These are phyloP conservation scores for Penicillium sp. DNA, from an alignment of 2,329 filamentous ascomycete genomes.

Conservation along the genomic window DNA sequence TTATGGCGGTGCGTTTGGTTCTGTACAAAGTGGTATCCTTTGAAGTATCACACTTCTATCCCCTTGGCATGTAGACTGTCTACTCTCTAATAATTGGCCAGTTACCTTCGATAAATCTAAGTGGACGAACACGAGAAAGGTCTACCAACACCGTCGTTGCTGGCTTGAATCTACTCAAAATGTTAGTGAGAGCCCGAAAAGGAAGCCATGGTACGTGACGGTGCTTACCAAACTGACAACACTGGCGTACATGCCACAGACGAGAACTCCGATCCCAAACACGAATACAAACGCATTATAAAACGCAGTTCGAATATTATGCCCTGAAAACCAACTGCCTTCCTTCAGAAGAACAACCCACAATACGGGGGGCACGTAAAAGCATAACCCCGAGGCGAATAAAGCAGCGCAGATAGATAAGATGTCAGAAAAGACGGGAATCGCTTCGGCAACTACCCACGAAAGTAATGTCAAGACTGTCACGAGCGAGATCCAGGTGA, in stretches of 20 bases:
- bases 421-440: slow-evolving; percentile 21
- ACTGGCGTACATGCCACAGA: slow-evolving; percentile 19
- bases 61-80: background rate
- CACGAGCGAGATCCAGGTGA: slow-evolving; percentile 18
- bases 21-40: no score
- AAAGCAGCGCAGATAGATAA: slow-evolving; percentile 14
- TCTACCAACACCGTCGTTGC: slow-evolving; percentile 2
- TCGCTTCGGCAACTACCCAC: slow-evolving; percentile 22
- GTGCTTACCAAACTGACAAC: slow-evolving; percentile 17
- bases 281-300: slow-evolving; percentile 16
- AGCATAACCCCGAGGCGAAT: slow-evolving; percentile 11
- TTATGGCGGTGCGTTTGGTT: no score
- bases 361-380: slow-evolving; percentile 15
- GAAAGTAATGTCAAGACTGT: slow-evolving; percentile 11
- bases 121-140: slow-evolving; percentile 3
- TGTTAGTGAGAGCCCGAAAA: background rate
- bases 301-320: slow-evolving; percentile 10
- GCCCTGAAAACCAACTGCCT: slow-evolving; percentile 6
- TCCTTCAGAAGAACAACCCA: slow-evolving; percentile 14
- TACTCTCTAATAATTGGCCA: background rate
- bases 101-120: background rate
- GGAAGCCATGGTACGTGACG: background rate
- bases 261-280: slow-evolving; percentile 19
- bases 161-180: background rate
- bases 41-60: background rate